These are phyloP conservation scores for Aspergillus incahuasiensis DNA, from an alignment of 495 filamentous ascomycete species.

Conservation along the genomic window DNA sequence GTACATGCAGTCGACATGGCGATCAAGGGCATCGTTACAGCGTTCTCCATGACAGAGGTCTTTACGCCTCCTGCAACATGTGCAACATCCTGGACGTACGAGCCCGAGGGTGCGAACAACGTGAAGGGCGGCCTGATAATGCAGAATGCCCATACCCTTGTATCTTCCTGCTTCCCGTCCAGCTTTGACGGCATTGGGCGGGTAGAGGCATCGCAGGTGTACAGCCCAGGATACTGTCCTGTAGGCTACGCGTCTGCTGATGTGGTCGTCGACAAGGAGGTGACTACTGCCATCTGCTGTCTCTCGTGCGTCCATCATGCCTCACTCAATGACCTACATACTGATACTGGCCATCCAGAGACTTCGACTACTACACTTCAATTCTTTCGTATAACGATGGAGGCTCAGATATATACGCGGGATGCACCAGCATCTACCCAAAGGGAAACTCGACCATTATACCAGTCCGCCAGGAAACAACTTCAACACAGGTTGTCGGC, in stretches of 20 bases:
- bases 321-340: not conserved
- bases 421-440: conserved; percentile 9
- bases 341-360: not conserved
- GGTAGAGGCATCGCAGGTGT: not conserved
- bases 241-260: conserved; percentile 19
- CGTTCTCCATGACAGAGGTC: conserved; percentile 12
- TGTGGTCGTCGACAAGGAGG: conserved; percentile 3
- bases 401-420: conserved; percentile 1
- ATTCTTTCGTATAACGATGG: not conserved
- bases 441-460: conserved; percentile 7
- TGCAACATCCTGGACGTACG: conserved; percentile 17
- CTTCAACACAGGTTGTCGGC: conserved; percentile 5
- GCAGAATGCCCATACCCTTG: conserved; percentile 15
- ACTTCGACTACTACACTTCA: not conserved
- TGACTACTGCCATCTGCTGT: conserved; percentile 20
- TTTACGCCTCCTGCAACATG: conserved; percentile 18
- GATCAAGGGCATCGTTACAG: not conserved
- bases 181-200: conserved; percentile 11
- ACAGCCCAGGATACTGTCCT: conserved; percentile 21
- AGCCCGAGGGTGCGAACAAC: conserved; percentile 5
- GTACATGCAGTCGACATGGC: not conserved
- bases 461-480: conserved; percentile 9
- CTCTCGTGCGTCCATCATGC: conserved; percentile 9
- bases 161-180: conserved; percentile 13
- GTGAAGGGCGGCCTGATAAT: conserved; percentile 13